Evolutionary conservation across 441 rosid species (phyloP).

Genomic region (Aleurites moluccanus): DNA sequence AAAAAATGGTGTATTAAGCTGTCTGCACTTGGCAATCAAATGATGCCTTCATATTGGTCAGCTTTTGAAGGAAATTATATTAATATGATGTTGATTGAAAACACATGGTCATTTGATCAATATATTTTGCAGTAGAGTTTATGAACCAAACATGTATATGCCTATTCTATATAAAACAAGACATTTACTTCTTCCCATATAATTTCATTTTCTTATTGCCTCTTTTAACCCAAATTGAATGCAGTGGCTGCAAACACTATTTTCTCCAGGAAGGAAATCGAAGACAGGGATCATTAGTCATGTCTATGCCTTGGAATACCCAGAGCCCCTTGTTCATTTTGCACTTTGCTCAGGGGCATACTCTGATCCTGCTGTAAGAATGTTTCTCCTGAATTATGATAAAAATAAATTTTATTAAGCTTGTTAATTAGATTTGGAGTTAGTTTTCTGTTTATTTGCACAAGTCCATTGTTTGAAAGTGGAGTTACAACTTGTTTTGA

Average conservation of each 20-base stretch:
- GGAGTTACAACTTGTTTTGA: conserved; percentile 8
- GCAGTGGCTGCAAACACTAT: conserved; percentile 75
- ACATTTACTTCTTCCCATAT: background rate
- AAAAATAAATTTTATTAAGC: background rate
- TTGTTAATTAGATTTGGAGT: background rate
- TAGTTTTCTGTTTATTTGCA: background rate
- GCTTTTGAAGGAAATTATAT: background rate
- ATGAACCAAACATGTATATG: background rate
- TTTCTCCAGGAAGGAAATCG: conserved; percentile 71
- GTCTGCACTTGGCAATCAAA: no score
- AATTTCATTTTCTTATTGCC: background rate
- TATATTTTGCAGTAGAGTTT: background rate
- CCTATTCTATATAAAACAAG: background rate
- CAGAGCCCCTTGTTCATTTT: conserved; percentile 82
- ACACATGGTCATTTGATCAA: background rate
- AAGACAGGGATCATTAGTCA: conserved; percentile 49
- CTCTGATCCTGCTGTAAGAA: conserved; percentile 66
- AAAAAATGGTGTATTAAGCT: no score
- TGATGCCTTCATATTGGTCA: background rate
- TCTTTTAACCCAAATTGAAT: conserved; percentile 9
- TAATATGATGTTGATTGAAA: background rate
- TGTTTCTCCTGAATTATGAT: background rate
- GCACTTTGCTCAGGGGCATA: conserved; percentile 74
- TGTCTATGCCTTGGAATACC: conserved; percentile 67
- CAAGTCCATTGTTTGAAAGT: background rate